phyloP scores from a whole-genome alignment of 208 protist species.

The Blechomonas ayalai region DNA sequence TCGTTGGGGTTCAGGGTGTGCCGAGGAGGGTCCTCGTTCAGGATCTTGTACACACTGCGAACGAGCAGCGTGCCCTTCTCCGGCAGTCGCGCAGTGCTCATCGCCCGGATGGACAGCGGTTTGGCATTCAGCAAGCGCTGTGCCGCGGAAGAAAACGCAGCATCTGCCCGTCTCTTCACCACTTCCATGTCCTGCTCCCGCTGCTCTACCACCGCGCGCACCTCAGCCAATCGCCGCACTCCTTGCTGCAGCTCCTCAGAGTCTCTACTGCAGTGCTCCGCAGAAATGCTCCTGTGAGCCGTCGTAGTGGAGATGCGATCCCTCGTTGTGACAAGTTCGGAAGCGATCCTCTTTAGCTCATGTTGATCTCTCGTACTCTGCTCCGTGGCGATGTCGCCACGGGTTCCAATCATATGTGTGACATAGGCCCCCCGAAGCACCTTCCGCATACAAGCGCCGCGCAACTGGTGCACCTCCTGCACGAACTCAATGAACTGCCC shows the following conservation, averaged over 20 bases:
- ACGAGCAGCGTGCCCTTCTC: conserved; percentile 43
- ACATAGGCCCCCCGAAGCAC: conserved; percentile 8
- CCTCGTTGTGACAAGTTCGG: conserved; percentile 4
- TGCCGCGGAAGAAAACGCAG: conserved; percentile 17
- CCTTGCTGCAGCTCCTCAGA: no score
- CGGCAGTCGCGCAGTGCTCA: conserved; percentile 22
- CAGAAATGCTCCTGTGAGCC: no score
- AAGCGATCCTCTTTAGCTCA: background rate
- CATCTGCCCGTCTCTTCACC: conserved; percentile 11
- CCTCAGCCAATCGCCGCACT: no score
- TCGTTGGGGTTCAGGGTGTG: conserved; percentile 25
- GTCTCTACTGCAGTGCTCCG: no score
- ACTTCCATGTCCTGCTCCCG: conserved; percentile 10
- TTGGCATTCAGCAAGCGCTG: conserved; percentile 28
- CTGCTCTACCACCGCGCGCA: background rate
- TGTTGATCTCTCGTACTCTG: conserved; percentile 6
- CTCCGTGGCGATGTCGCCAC: conserved; percentile 14
- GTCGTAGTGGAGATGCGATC: no score
- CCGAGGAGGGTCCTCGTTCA: conserved; percentile 52
- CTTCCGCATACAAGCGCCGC: conserved; percentile 1
- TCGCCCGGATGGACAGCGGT: conserved; percentile 19
- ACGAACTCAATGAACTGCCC: conserved; percentile 40
- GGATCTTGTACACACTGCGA: conserved; percentile 36
- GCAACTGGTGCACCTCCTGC: conserved; percentile 14
- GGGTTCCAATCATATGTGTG: conserved; percentile 5